Base-by-base conservation (phyloP, 2,329 filamentous ascomycete species). In the Raffaelea arxii region DNA sequence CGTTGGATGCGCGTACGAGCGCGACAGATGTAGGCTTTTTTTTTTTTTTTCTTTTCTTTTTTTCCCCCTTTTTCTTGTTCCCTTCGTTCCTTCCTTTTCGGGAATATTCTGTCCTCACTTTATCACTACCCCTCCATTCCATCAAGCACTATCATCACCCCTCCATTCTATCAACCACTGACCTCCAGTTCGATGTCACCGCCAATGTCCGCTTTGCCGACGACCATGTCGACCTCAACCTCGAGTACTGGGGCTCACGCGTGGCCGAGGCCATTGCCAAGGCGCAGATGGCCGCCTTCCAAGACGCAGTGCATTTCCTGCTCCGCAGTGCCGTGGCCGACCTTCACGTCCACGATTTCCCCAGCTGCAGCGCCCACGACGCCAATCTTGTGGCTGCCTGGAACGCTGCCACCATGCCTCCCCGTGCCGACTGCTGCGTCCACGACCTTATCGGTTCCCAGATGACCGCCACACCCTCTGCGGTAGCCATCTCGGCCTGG, bases 401-500 rank as follows among this genome's bases (percentile, higher is more conserved):
- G 27, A 30, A 30, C 27, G 27, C 27, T 9, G n/a, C n/a, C n/a
- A 30, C 27, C 27, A 30, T 30, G 27, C 27, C 27, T 9, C 27
- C 27, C 9, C 27, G 27, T 16, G 27, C 9, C 9, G 27, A 30
- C 9, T 16, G 27, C 27, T 30, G 27, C 27, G 27, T 30, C 9
- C 27, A 30, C 27, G 27, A 30, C 9, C 9, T 30, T 16, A 16
- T 30, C 9, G 9, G 9, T 16, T 9, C 9, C 27, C 27, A 16
- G 27, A 9, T 30, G 9, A 30, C 27, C 27, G 27, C 27, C 27
- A 30, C 27, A n/a, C n/a, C n/a, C n/a, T n/a, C n/a, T n/a, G n/a
- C n/a, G n/a, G n/a, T n/a, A n/a, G 70, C 70, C 2, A 54, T 73
- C 0, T 66, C 61, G 32, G 65, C 69, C 0, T 70, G 67, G 64